Conservation (phyloP, 2,329 filamentous ascomycete genomes). For the Graphilbum fragrans region DNA sequence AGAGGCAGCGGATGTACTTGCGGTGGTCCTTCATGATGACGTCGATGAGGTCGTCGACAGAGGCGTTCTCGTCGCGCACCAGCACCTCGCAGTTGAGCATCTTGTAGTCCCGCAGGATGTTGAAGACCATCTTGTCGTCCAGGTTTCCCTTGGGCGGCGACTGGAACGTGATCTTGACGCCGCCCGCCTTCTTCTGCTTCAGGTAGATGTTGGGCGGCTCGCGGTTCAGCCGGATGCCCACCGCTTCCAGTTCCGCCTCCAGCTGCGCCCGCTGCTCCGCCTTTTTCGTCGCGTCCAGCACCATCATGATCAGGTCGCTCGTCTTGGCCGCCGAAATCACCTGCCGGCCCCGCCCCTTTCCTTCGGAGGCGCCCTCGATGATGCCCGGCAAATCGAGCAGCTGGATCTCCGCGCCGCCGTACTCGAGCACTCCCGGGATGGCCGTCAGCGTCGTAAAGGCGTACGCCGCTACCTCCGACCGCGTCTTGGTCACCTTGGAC, state of each 20-base stretch:
- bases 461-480: slow-evolving; percentile 90
- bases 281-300: slow-evolving; percentile 91
- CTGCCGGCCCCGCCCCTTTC: slow-evolving; percentile 88
- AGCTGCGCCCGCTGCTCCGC: slow-evolving; percentile 83
- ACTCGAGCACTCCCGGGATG: slow-evolving; percentile 93
- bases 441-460: slow-evolving; percentile 96
- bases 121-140: slow-evolving; percentile 97
- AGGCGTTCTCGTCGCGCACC: slow-evolving; percentile 86
- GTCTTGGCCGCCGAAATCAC: slow-evolving; percentile 98
- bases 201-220: slow-evolving; percentile 97
- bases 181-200: slow-evolving; percentile 88
- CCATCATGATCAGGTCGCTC: slow-evolving; percentile 92
- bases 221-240: slow-evolving; percentile 85
- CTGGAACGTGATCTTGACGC: slow-evolving; percentile 98
- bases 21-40: slow-evolving; percentile 98
- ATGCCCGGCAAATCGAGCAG: slow-evolving; percentile 96
- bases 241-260: slow-evolving; percentile 86
- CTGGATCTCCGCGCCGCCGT: slow-evolving; percentile 95
- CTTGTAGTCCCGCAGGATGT: slow-evolving; percentile 97
- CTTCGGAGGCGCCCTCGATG: slow-evolving; percentile 91
- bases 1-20: slow-evolving; percentile 90
- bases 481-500: slow-evolving; percentile 98
- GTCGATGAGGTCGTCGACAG: slow-evolving; percentile 97
- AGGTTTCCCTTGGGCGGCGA: slow-evolving; percentile 68
- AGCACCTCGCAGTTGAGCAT: slow-evolving; percentile 96